Conservation (phyloP, 208 protist genomes). For the Naegleria lovaniensis region DNA sequence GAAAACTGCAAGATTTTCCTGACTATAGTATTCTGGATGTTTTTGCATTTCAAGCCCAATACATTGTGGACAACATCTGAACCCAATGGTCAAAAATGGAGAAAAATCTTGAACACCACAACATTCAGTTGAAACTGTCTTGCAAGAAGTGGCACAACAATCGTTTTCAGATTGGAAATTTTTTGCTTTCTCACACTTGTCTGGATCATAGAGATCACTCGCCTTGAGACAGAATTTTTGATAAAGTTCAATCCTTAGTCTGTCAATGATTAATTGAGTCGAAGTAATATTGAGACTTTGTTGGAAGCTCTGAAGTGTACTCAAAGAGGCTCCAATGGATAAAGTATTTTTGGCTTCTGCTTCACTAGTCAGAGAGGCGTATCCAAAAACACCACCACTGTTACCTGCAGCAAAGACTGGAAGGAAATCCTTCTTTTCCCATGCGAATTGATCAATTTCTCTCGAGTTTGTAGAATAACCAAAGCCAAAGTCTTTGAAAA, state of each 20-base stretch:
- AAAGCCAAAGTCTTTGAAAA: not conserved
- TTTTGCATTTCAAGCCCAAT: not conserved
- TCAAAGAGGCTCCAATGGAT: not conserved
- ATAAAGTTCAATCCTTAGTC: not conserved
- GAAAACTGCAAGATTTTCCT: constrained; percentile 14
- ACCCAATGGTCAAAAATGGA: not conserved
- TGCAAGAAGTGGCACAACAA: not conserved
- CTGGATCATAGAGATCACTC: not conserved
- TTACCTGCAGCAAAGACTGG: constrained; percentile 22
- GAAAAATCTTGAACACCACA: not conserved
- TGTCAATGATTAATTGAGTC: not conserved
- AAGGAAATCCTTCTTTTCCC: constrained; percentile 14
- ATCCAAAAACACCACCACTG: constrained; percentile 1
- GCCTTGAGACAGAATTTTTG: not conserved
- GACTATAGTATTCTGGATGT: not conserved
- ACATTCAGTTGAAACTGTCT: not conserved
- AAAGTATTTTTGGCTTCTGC: constrained; percentile 15
- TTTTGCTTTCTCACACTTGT: not conserved
- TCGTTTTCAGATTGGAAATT: not conserved
- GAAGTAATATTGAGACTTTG: not conserved
- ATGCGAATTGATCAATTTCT: constrained; percentile 9
- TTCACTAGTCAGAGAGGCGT: not conserved
- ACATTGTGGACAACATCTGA: not conserved
- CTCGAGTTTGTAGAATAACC: not conserved
- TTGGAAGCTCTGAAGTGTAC: not conserved